These are phyloP conservation scores for Pisolithus orientalis DNA, from an alignment of 768 basidiomycete species.

Conservation along the genomic window DNA sequence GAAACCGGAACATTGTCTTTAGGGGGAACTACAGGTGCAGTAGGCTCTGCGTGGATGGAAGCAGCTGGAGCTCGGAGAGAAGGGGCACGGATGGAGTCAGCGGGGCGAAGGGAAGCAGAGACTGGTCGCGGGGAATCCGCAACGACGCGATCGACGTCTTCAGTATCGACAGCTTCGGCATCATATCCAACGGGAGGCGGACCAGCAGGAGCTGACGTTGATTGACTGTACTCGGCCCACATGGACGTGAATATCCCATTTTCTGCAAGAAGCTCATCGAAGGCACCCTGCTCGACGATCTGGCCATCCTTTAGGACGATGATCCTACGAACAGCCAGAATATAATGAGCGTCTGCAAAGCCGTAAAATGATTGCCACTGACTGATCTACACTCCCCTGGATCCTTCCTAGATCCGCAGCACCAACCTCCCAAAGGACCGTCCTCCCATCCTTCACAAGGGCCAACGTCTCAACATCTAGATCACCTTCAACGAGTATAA, in stretches of 20 bases:
- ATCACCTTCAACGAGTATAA: slow-evolving; percentile 21
- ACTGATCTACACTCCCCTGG: slow-evolving; percentile 53
- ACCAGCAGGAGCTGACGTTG: slow-evolving; percentile 38
- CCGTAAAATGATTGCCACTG: slow-evolving; percentile 20
- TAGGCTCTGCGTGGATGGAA: slow-evolving; percentile 17
- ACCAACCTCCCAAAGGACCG: slow-evolving; percentile 24
- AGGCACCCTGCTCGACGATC: slow-evolving; percentile 77
- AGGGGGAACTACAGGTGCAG: slow-evolving; percentile 23
- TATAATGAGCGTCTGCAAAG: neutral
- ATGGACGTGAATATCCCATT: slow-evolving; percentile 75
- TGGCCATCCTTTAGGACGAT: slow-evolving; percentile 87
- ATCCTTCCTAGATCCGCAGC: slow-evolving; percentile 33
- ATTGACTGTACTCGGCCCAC: slow-evolving; percentile 83
- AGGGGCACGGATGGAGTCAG: slow-evolving; percentile 1
- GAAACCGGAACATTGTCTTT: slow-evolving; percentile 25
- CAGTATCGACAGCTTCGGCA: slow-evolving; percentile 12
- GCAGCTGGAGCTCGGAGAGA: slow-evolving; percentile 11
- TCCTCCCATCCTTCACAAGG: slow-evolving; percentile 10
- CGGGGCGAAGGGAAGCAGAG: slow-evolving; percentile 10
- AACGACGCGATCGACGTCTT: slow-evolving; percentile 6
- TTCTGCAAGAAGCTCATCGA: slow-evolving; percentile 66
- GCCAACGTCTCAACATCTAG: slow-evolving; percentile 12
- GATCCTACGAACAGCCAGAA: slow-evolving; percentile 45
- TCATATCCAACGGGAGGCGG: slow-evolving; percentile 25
- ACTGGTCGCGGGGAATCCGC: slow-evolving; percentile 13